Evolutionary conservation across 1,284 basidiomycete species (phyloP).

Genomic region (Ustilago vetiveriae): DNA sequence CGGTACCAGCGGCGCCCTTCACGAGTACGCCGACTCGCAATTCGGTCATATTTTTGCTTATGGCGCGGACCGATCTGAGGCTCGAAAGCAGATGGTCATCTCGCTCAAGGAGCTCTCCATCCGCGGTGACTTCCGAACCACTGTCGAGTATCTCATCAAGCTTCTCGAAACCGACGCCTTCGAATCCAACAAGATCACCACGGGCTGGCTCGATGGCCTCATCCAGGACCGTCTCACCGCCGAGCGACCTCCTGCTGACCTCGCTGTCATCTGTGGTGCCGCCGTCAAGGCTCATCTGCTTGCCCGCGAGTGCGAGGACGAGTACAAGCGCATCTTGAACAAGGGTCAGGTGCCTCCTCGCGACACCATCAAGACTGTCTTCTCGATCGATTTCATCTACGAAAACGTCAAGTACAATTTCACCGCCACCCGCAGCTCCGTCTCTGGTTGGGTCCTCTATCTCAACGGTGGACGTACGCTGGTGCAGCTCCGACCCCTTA

Average conservation of each 20-base stretch:
- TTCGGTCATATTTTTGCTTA: constrained; percentile 99
- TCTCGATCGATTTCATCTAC: constrained; percentile 93
- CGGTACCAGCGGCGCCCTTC: constrained; percentile 90
- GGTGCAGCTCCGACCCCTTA: constrained; percentile 75
- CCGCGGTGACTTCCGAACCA: constrained; percentile 97
- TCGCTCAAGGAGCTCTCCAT: constrained; percentile 98
- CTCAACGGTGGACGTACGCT: constrained; percentile 81
- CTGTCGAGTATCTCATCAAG: constrained; percentile 93
- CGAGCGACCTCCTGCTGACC: constrained; percentile 88
- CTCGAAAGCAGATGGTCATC: constrained; percentile 99
- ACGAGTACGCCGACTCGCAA: constrained; percentile 83
- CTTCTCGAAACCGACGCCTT: constrained; percentile 96
- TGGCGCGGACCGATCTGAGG: constrained; percentile 93
- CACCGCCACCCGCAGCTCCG: constrained; percentile 90
- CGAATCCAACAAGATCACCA: constrained; percentile 96
- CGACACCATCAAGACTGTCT: constrained; percentile 94
- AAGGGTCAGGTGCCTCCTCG: constrained; percentile 97
- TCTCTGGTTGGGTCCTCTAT: constrained; percentile 89
- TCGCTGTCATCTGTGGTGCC: constrained; percentile 90
- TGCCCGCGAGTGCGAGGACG: constrained; percentile 85
- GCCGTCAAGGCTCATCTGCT: constrained; percentile 96
- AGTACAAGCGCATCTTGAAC: constrained; percentile 94
- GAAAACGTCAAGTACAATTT: constrained; percentile 95
- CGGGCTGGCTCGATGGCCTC: constrained; percentile 96
- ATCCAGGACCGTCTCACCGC: constrained; percentile 96